Percentiles rank a stretch among this genome's conserved stretches.
Conservation (phyloP, 2,329 filamentous ascomycete genomes). For the Salinomyces thailandicus region DNA sequence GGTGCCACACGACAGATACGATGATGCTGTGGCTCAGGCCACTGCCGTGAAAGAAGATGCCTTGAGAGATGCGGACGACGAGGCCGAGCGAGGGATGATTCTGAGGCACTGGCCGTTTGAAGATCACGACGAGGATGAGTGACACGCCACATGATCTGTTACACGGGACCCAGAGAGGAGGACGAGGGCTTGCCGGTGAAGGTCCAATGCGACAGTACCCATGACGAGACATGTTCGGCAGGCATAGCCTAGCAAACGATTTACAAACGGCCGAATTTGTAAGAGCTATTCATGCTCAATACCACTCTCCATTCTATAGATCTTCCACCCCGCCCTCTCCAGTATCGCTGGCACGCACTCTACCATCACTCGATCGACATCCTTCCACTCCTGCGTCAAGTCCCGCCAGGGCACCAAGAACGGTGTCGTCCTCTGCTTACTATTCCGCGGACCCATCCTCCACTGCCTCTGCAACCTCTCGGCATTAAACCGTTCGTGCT, state of each 20-base stretch:
- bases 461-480: slow-evolving; percentile 27
- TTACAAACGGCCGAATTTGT: too few relatives aligned
- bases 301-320: slow-evolving; percentile 23
- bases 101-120: slow-evolving; percentile 16
- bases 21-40: slow-evolving; percentile 9
- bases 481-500: slow-evolving; percentile 28
- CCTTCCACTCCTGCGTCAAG: slow-evolving; percentile 25
- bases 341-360: slow-evolving; percentile 25
- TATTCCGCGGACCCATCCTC: slow-evolving; percentile 24
- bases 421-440: slow-evolving; percentile 24
- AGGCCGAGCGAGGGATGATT: slow-evolving; percentile 10
- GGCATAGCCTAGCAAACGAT: too few relatives aligned
- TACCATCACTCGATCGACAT: slow-evolving; percentile 28
- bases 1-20: slow-evolving; percentile 16
- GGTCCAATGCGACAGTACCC: too few relatives aligned
- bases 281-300: neutral
- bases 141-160: too few relatives aligned
- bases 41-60: slow-evolving; percentile 18
- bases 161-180: too few relatives aligned
- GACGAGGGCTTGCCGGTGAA: too few relatives aligned
- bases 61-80: slow-evolving; percentile 10
- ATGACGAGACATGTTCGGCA: too few relatives aligned
- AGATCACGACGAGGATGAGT: slow-evolving; percentile 23
- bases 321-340: slow-evolving; percentile 23
- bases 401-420: slow-evolving; percentile 28